phyloP scores from a whole-genome alignment of 306 rosid genomes.

The Comarum palustre region DNA sequence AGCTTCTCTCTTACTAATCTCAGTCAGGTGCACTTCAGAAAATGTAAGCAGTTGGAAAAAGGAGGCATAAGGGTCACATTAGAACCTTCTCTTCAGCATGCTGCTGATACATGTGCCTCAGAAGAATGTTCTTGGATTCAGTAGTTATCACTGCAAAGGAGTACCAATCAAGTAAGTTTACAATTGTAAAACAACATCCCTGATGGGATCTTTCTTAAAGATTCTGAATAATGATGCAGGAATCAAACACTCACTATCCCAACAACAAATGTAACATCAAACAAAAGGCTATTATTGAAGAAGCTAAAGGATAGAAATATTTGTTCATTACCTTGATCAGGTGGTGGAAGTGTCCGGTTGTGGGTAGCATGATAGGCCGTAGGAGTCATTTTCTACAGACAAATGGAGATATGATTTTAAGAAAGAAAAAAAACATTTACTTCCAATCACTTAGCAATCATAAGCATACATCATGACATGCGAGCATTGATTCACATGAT shows the following conservation, averaged over 20 bases:
- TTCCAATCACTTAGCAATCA: neutral
- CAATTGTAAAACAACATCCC: neutral
- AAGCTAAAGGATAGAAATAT: constrained; percentile 8
- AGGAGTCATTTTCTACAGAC: constrained; percentile 62
- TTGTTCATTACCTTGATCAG: constrained; percentile 72
- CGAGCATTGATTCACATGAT: neutral
- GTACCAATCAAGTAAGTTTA: constrained; percentile 27
- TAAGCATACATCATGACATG: neutral
- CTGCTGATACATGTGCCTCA: constrained; percentile 82
- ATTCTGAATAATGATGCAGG: neutral
- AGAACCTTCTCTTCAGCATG: constrained; percentile 52
- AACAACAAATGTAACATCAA: neutral
- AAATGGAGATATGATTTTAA: constrained; percentile 17
- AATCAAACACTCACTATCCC: neutral
- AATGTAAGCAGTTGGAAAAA: neutral
- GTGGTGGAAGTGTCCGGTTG: constrained; percentile 69
- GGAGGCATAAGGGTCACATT: neutral
- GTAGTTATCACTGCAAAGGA: constrained; percentile 66
- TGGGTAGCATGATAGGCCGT: constrained; percentile 85
- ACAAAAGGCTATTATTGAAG: neutral
- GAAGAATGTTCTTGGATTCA: constrained; percentile 69
- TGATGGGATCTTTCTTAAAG: neutral
- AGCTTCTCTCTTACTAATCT: neutral
- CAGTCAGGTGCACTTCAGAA: constrained; percentile 1
- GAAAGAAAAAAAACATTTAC: constrained; percentile 3